These are phyloP conservation scores for Caryopteris hybrid DNA, from an alignment of 305 asterid species.

Conservation along the genomic window DNA sequence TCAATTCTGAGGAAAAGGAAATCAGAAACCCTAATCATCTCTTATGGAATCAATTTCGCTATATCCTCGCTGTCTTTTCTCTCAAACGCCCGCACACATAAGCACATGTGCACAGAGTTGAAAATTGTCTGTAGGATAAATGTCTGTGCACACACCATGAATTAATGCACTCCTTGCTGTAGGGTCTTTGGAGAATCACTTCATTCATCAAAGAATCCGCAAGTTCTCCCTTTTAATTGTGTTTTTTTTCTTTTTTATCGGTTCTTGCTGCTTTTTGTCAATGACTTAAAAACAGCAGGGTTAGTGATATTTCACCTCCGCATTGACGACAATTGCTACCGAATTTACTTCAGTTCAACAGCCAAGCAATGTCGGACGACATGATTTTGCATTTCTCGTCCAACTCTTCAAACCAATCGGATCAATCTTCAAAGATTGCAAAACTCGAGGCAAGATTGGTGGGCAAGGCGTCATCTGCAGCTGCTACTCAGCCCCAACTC, in stretches of 20 bases:
- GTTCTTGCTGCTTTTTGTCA: conserved; percentile 9
- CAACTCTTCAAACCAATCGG: conserved; percentile 93
- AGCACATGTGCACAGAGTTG: conserved; percentile 3
- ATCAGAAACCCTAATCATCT: conserved; percentile 43
- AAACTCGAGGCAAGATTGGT: conserved; percentile 91
- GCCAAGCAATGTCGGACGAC: conserved; percentile 71
- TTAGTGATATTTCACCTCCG: conserved; percentile 13
- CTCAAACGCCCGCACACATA: background rate
- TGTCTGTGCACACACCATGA: conserved; percentile 11
- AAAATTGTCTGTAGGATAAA: conserved; percentile 21
- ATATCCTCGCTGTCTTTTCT: background rate
- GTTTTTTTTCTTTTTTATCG: background rate
- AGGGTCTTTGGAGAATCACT: conserved; percentile 23
- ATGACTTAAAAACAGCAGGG: conserved; percentile 11
- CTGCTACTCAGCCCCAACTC: conserved; percentile 32
- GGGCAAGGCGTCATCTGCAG: conserved; percentile 65
- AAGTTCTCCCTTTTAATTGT: background rate
- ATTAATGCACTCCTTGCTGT: conserved; percentile 16
- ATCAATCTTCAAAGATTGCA: conserved; percentile 76
- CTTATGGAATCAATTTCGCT: conserved; percentile 21
- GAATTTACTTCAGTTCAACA: conserved; percentile 21
- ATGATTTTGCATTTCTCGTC: conserved; percentile 71
- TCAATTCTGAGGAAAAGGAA: conserved; percentile 11
- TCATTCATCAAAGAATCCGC: conserved; percentile 5
- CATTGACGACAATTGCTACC: conserved; percentile 22